Evolutionary conservation across 169 alveolate species (phyloP), one percentile per base, ranked within the genome.

Genomic region (Plasmodium sp.): DNA sequence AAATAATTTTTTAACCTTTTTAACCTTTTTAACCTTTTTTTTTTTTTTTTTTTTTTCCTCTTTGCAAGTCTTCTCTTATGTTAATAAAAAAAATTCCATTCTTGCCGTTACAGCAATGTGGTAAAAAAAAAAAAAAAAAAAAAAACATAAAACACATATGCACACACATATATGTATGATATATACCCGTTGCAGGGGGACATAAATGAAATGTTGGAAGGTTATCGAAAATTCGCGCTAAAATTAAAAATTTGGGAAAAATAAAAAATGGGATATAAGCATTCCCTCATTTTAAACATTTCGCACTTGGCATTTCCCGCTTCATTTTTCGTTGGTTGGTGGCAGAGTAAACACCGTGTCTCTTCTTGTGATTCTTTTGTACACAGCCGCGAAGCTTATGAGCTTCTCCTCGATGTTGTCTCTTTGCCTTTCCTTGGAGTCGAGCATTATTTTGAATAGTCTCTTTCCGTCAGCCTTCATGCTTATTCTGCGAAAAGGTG

Each of bases 391-490:
- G 97, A 98, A 97, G 58, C 99, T 98, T 96, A 98, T 99, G 79
- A 98, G 97, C 94, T 98, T 98, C 92, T 98, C 99, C 90, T 98
- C 99, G 41, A 99, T 93, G 93, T 95, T 97, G 88, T 98, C 99
- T 97, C 98, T 98, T 93, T 98, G 99, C 92, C 96, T 98, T 97
- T 98, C 99, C 91, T 98, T 98, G 41, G 99, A 99, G 97, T 99
- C 99, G 22, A 99, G 97, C 96, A 95, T 96, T 73, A 98, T 98
- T 96, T 98, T 98, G 95, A 98, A 95, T 73, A 98, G 93, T 94
- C 98, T 98, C 72, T 98, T 95, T n/a, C 99, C 99, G 91, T 99
- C 99, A 33, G 97, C 97, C 56, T 96, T 96, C 95, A 98, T 97
- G 93, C 99, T 98, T 84, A 98, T 97, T 74, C 98, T 97, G 82